Base-by-base conservation (phyloP, 2,329 filamentous ascomycete species). In the Alternaria conjuncta region DNA sequence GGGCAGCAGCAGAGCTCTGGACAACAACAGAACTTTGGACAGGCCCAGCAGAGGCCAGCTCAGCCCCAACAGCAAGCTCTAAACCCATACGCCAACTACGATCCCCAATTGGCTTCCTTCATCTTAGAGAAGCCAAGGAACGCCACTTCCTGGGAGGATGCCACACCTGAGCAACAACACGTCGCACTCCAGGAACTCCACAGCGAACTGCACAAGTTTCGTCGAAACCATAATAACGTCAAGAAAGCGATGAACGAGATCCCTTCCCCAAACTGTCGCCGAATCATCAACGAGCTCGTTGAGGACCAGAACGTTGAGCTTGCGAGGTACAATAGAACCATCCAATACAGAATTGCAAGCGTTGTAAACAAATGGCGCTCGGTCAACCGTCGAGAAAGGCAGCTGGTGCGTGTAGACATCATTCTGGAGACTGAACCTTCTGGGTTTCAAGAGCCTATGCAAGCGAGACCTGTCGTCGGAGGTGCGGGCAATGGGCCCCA, bases 381-480 rank as follows among this genome's bases (percentile, higher is more conserved):
- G 0, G 46, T 74, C 43, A 65, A 60, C n/a, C 61, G 64, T 3
- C 50, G 23, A 2, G 25, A 69, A 26, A 65, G 66, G 58, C 56
- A 70, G 26, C 66, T 76, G 8, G 64, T 61, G 21, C 65, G 71
- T 43, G 70, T 79, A 5, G 67, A 72, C 21, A 62, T 79, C 8
- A 71, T 79, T 11, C 64, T 79, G 15, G 67, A 77, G 53, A 75
- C 75, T 3, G 73, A 73, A 21, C 60, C 69, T 6, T 72, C 72
- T 36, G 66, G 67, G 0, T 65, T 68, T 5, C 53, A 62, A 13
- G 65, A 66, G 36, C 63, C 65, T 7, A 44, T 57, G 21, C 54
- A 21, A 25, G 36, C 46, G 12, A 70, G 63, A 21, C 6, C 44
- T 30, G 44, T 11, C 9, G 41, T 30, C 18, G 43, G 44, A 23